Evolutionary conservation across 768 basidiomycete species (phyloP).

Genomic region (Lepiota brunneoincarnata): DNA sequence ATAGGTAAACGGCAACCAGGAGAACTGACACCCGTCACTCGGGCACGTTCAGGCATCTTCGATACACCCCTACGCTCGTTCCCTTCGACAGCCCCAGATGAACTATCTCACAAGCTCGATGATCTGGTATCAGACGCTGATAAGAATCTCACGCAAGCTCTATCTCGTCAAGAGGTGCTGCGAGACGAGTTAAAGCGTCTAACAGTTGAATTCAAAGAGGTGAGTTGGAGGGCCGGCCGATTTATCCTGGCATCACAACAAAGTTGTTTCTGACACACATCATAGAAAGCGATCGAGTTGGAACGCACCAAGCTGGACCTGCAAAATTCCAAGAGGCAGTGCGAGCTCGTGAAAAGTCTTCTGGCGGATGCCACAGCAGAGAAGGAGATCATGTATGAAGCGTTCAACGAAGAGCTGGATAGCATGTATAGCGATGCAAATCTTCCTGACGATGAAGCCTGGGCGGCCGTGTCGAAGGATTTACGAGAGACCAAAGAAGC

Average conservation of each 20-base stretch:
- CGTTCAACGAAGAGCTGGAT: slow-evolving; percentile 93
- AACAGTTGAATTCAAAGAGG: slow-evolving; percentile 55
- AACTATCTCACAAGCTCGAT: slow-evolving; percentile 46
- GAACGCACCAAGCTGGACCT: slow-evolving; percentile 64
- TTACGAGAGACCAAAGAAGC: slow-evolving; percentile 71
- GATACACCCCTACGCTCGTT: slow-evolving; percentile 27
- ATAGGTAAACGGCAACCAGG: slow-evolving; percentile 53
- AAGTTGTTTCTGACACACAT: neutral
- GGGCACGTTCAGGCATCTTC: slow-evolving; percentile 38
- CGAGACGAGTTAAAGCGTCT: slow-evolving; percentile 48
- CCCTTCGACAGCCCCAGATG: slow-evolving; percentile 26
- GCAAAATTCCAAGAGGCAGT: slow-evolving; percentile 67
- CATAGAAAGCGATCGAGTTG: slow-evolving; percentile 59
- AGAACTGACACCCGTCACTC: slow-evolving; percentile 48
- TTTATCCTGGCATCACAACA: neutral
- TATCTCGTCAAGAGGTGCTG: slow-evolving; percentile 54
- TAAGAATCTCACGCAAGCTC: slow-evolving; percentile 46
- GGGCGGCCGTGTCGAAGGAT: slow-evolving; percentile 73
- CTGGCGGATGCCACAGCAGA: slow-evolving; percentile 77
- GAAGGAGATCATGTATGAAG: slow-evolving; percentile 93
- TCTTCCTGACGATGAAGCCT: slow-evolving; percentile 82
- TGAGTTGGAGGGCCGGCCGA: slow-evolving; percentile 32
- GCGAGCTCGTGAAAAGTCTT: slow-evolving; percentile 76
- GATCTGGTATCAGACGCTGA: slow-evolving; percentile 58
- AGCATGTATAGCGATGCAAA: slow-evolving; percentile 85